Evolutionary conservation across 164 flowering plant species (phyloP).

Genomic region (Nelumbo lutea): DNA sequence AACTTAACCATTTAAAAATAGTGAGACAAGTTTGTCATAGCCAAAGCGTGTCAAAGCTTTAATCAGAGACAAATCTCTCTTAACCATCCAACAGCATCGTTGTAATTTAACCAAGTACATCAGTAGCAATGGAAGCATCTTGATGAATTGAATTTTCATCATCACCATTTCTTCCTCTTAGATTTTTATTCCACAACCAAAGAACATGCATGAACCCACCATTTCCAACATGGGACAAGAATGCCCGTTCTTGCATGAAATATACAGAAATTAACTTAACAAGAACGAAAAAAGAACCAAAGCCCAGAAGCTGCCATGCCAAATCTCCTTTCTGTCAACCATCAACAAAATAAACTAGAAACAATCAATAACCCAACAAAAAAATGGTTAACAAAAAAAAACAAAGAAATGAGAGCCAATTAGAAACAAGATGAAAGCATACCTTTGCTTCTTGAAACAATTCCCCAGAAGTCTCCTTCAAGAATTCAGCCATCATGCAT

Average conservation of each 20-base stretch:
- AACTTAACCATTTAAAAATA: not conserved
- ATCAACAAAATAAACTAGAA: not conserved
- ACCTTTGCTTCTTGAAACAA: slow-evolving; percentile 34
- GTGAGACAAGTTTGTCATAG: not conserved
- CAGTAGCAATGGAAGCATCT: not conserved
- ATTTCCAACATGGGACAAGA: slow-evolving; percentile 54
- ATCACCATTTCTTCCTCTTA: slow-evolving; percentile 12
- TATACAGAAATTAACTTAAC: slow-evolving; percentile 32
- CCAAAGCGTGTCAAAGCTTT: not conserved
- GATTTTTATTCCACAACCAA: slow-evolving; percentile 41
- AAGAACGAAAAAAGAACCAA: slow-evolving; percentile 37
- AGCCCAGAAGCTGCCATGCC: slow-evolving; percentile 28
- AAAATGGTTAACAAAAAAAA: not conserved
- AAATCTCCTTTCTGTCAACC: slow-evolving; percentile 34
- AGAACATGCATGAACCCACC: slow-evolving; percentile 65
- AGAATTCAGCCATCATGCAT: slow-evolving; percentile 37
- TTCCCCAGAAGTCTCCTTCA: slow-evolving; percentile 42
- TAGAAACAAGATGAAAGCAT: not conserved
- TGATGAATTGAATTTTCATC: not conserved
- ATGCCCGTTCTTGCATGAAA: slow-evolving; percentile 21
- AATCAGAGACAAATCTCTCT: not conserved
- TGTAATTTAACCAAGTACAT: not conserved
- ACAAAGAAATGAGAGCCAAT: not conserved
- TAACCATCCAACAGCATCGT: not conserved
- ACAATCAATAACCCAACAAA: not conserved